Evolutionary conservation across 768 basidiomycete genomes (phyloP).

Genomic region (Trametes maxima): DNA sequence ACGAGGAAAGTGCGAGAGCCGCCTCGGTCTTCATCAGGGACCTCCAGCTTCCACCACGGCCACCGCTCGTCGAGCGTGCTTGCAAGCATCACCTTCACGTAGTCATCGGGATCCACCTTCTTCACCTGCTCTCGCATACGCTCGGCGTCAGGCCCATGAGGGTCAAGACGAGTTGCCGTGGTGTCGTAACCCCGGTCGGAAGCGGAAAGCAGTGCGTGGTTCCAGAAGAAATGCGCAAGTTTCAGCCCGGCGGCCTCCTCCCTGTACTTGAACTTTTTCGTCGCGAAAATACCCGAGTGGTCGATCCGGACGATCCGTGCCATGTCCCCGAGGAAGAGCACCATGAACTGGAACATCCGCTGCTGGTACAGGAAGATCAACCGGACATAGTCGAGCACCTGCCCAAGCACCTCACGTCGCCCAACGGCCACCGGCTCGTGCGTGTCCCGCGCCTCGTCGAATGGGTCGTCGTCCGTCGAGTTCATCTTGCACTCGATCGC

Average conservation of each 20-base stretch:
- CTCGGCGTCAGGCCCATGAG: background rate
- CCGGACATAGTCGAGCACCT: slow-evolving; percentile 2
- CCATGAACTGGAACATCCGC: background rate
- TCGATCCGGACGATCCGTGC: slow-evolving; percentile 5
- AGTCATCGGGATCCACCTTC: background rate
- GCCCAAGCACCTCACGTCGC: slow-evolving; percentile 1
- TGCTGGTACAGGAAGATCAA: slow-evolving; percentile 7
- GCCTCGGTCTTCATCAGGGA: background rate
- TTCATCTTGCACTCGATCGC: slow-evolving; percentile 10
- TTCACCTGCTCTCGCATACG: background rate
- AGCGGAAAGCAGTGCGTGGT: background rate
- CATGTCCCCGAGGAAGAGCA: slow-evolving; percentile 2
- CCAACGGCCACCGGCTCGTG: background rate
- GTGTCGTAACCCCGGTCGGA: slow-evolving; percentile 5
- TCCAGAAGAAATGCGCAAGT: slow-evolving; percentile 6
- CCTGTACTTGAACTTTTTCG: slow-evolving; percentile 12
- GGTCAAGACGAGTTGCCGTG: background rate
- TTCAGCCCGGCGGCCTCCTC: background rate
- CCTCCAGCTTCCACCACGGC: background rate
- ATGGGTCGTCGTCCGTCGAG: background rate
- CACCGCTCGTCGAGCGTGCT: background rate
- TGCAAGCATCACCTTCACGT: background rate
- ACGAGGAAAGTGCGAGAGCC: slow-evolving; percentile 3
- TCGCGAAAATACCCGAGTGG: background rate
- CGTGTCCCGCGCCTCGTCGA: background rate